These are phyloP conservation scores for Juglanconis oblonga DNA, from an alignment of 2,329 filamentous ascomycete species.

Conservation along the genomic window DNA sequence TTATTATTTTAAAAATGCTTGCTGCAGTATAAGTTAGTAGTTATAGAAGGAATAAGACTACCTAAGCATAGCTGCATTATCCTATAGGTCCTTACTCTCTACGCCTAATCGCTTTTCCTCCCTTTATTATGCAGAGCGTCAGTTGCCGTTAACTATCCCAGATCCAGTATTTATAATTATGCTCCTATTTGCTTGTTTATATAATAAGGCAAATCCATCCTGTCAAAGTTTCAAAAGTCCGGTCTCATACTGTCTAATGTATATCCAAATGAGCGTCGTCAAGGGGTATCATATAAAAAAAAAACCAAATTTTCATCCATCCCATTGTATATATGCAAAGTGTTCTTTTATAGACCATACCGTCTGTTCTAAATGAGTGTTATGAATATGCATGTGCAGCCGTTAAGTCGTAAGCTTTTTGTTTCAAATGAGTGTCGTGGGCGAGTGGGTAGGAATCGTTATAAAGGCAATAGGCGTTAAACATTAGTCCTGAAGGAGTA, in stretches of 20 bases:
- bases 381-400: not conserved
- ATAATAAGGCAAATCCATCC: not conserved
- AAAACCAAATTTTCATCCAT: not conserved
- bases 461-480: not conserved
- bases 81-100: not conserved
- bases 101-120: not conserved
- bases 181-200: not conserved
- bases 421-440: not conserved
- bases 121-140: too few relatives aligned
- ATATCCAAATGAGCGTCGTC: slow-evolving; percentile 11
- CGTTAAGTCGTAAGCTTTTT: not conserved
- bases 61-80: not conserved
- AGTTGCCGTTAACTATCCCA: too few relatives aligned
- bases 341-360: not conserved
- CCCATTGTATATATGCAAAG: not conserved
- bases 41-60: not conserved
- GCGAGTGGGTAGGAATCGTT: not conserved
- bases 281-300: slow-evolving; percentile 13
- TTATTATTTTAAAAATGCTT: slow-evolving; percentile 2
- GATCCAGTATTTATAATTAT: too few relatives aligned
- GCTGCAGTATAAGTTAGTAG: slow-evolving; percentile 4
- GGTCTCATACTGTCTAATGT: not conserved
- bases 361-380: slow-evolving; percentile 7
- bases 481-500: slow-evolving; percentile 14
- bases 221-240: not conserved